Base-by-base conservation (phyloP, 257 asterid genomes). In the Scutellaria galericulata region DNA sequence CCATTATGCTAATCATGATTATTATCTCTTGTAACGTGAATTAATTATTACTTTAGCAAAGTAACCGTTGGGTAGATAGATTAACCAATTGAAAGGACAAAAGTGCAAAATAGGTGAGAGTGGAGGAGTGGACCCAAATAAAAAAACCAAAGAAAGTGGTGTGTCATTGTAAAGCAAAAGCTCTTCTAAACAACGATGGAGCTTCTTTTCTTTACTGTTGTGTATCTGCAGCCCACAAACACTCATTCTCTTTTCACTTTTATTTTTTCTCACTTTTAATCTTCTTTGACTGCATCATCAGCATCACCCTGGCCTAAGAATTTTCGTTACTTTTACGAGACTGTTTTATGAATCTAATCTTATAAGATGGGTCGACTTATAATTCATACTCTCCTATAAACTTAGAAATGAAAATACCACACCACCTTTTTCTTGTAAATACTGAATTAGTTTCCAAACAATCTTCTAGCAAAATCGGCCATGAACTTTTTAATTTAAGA, bases 81-180 rank as follows among this genome's bases (percentile, higher is more conserved):
- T 52, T 57, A 54, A 55, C 11, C 9, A 55, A 15, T 13, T 11
- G 24, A 59, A 42, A 37, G 64, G 52, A 75, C 59, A 66, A 70
- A 66, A 77, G 56, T 14, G 68, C 7, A 18, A 63, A 75, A 70
- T 62, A 9, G 66, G n/a, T 27, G 69, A 61, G 73, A 76, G 82
- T 81, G 84, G 82, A 66, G 68, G 71, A 75, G 83, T 79, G 87
- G 89, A 75, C 86, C 89, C 80, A 9, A 22, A 77, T 9, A 31
- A 31, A 31, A 31, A 35, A 20, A 47, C 12, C 54, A 72, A 75
- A 68, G 63, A 78, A 79, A 75, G 87, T 76, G 87, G 83, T 65
- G 79, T 81, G 75, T 73, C 77, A 48, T 55, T 42, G 75, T 51
- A 70, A 77, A 80, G 84, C 81, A 75, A 85, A 85, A 81, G 87